Conservation (phyloP, 2,329 filamentous ascomycete genomes). For the Whalleya microplaca region DNA sequence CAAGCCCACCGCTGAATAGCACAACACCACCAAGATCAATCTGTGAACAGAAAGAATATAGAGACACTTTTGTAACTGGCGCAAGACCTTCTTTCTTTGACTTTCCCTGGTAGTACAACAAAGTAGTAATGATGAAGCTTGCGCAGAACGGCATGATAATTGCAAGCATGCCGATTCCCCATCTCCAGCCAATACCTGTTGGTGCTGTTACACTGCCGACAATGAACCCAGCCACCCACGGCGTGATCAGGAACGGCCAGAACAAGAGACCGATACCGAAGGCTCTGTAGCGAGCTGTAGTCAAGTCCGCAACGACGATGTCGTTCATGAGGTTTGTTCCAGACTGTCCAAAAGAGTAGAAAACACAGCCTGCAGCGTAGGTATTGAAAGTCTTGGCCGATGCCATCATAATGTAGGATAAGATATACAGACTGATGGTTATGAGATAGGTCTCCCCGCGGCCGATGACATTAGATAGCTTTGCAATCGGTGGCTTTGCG, state of each 20-base stretch:
- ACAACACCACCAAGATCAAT: constrained; percentile 48
- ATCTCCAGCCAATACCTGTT: constrained; percentile 52
- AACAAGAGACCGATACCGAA: constrained; percentile 53
- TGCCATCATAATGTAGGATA: constrained; percentile 63
- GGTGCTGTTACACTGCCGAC: constrained; percentile 44
- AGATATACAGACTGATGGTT: constrained; percentile 55
- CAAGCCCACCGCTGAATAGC: constrained; percentile 52
- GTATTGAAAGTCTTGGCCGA: constrained; percentile 55
- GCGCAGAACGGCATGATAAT: constrained; percentile 56
- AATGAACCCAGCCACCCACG: constrained; percentile 58
- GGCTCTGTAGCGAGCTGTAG: constrained; percentile 53
- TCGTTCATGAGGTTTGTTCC: constrained; percentile 64
- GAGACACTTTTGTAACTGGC: constrained; percentile 31
- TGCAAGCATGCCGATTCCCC: constrained; percentile 62
- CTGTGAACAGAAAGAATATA: constrained; percentile 42
- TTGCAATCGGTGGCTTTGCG: constrained; percentile 63
- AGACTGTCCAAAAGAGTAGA: constrained; percentile 62
- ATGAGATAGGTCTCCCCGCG: constrained; percentile 63
- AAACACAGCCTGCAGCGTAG: constrained; percentile 58
- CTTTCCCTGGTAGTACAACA: constrained; percentile 53
- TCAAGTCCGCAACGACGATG: constrained; percentile 67
- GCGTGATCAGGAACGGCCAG: constrained; percentile 49
- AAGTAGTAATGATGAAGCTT: constrained; percentile 50
- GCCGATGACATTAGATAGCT: constrained; percentile 64
- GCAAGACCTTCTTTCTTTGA: constrained; percentile 50